Evolutionary conservation across 441 rosid genomes (phyloP).

Genomic region (Capsella rubella): DNA sequence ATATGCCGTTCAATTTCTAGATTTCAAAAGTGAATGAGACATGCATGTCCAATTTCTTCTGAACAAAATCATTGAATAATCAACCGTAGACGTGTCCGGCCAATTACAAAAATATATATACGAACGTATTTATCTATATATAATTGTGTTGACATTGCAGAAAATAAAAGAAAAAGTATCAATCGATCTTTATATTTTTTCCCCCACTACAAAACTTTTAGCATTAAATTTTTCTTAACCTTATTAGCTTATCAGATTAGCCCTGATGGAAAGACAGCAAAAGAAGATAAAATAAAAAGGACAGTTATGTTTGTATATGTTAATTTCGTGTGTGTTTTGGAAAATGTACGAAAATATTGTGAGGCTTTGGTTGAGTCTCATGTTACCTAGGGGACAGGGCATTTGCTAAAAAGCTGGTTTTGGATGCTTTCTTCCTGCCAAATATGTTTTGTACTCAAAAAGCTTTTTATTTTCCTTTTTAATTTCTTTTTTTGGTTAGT

Average conservation of each 20-base stretch:
- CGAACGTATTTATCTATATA: conserved; percentile 13
- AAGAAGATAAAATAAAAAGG: conserved; percentile 43
- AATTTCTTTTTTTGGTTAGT: conserved; percentile 34
- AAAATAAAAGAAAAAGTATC: background rate
- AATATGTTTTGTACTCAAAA: conserved; percentile 29
- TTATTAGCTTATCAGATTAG: conserved; percentile 48
- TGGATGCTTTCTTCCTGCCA: conserved; percentile 40
- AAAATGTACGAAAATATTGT: conserved; percentile 34
- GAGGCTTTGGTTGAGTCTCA: conserved; percentile 39
- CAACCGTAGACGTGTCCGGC: conserved; percentile 39
- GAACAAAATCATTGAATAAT: conserved; percentile 28
- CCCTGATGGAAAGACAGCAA: conserved; percentile 43
- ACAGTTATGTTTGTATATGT: conserved; percentile 35
- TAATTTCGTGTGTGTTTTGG: conserved; percentile 8
- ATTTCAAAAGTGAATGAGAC: conserved; percentile 18
- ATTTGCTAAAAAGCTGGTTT: conserved; percentile 43
- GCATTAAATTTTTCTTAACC: conserved; percentile 49
- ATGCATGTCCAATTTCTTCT: conserved; percentile 32
- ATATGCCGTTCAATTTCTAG: background rate
- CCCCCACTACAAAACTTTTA: conserved; percentile 40
- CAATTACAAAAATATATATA: conserved; percentile 8
- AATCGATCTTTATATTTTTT: background rate
- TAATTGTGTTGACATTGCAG: conserved; percentile 26
- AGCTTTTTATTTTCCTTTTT: conserved; percentile 21
- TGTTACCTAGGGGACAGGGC: conserved; percentile 39